Evolutionary conservation across 169 alveolate genomes (phyloP).

Genomic region (Plasmodium malariae): DNA sequence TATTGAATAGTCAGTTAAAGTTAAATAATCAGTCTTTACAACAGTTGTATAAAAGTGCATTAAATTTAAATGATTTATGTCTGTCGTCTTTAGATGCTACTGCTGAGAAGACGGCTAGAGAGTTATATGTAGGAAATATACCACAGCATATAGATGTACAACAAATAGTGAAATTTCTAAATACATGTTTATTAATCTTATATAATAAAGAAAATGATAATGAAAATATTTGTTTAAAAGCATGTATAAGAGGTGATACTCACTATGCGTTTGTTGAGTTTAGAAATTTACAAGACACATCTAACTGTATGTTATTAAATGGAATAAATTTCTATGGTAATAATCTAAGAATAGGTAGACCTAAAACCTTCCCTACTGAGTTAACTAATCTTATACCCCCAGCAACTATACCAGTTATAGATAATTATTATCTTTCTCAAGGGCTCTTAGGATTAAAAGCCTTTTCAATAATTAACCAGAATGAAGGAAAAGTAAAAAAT

Average conservation of each 20-base stretch:
- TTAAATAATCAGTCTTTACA: conserved; percentile 22
- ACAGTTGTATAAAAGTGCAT: conserved; percentile 21
- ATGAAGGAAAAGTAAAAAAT: conserved; percentile 69
- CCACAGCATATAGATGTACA: conserved; percentile 85
- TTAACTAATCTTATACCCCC: conserved; percentile 73
- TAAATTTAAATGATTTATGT: conserved; percentile 17
- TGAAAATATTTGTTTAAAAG: conserved; percentile 84
- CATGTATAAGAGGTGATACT: conserved; percentile 96
- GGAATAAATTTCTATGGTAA: conserved; percentile 79
- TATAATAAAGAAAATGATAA: conserved; percentile 83
- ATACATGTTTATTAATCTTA: conserved; percentile 80
- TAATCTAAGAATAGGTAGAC: conserved; percentile 84
- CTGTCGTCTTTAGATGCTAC: conserved; percentile 41
- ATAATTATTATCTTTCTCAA: conserved; percentile 54
- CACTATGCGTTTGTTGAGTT: conserved; percentile 96
- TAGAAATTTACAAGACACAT: conserved; percentile 94
- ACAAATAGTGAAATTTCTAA: conserved; percentile 84
- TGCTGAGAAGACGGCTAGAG: conserved; percentile 84
- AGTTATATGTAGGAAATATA: conserved; percentile 88
- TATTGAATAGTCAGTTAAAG: conserved; percentile 28
- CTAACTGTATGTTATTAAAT: conserved; percentile 83
- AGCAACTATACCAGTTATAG: conserved; percentile 75
- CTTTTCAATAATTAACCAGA: conserved; percentile 40
- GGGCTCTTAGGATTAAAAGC: conserved; percentile 66
- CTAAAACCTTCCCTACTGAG: conserved; percentile 82